Percentiles rank a stretch among this genome's conserved stretches.
phyloP scores from a whole-genome alignment of 140 eudicot species.

The Oenanthe javanica region DNA sequence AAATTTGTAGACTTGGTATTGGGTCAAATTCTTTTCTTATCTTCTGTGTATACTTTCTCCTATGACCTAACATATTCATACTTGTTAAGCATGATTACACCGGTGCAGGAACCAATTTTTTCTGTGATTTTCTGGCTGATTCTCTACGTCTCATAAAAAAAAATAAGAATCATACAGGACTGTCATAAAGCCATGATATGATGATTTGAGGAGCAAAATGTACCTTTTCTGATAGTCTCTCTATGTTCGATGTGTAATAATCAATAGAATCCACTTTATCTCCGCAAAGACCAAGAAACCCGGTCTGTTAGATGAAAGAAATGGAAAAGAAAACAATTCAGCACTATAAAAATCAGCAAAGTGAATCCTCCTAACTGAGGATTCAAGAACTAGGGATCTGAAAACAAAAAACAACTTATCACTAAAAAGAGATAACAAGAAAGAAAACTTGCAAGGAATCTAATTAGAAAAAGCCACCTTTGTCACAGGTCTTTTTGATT shows the following conservation, averaged over 20 bases:
- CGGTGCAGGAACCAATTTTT: background rate
- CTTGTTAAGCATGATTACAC: background rate
- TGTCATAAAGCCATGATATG: background rate
- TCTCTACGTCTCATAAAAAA: background rate
- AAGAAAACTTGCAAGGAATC: background rate
- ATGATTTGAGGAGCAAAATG: constrained; percentile 6
- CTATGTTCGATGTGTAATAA: constrained; percentile 53
- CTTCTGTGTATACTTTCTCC: background rate
- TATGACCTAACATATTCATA: background rate
- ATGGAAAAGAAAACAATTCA: background rate
- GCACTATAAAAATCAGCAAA: background rate
- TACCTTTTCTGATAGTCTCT: constrained; percentile 66
- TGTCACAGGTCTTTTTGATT: constrained; percentile 49
- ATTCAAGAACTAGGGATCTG: background rate
- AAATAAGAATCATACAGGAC: background rate
- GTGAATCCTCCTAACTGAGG: background rate
- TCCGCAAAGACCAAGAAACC: constrained; percentile 90
- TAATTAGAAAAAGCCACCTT: constrained; percentile 48
- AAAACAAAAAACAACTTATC: background rate
- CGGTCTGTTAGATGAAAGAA: constrained; percentile 50
- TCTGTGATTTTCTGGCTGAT: background rate
- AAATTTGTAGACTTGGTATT: background rate
- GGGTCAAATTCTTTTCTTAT: background rate
- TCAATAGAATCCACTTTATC: constrained; percentile 88
- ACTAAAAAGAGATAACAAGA: background rate